These are phyloP conservation scores for Chrysanthemum seticuspe DNA, from an alignment of 129 eudicot species.

Conservation along the genomic window DNA sequence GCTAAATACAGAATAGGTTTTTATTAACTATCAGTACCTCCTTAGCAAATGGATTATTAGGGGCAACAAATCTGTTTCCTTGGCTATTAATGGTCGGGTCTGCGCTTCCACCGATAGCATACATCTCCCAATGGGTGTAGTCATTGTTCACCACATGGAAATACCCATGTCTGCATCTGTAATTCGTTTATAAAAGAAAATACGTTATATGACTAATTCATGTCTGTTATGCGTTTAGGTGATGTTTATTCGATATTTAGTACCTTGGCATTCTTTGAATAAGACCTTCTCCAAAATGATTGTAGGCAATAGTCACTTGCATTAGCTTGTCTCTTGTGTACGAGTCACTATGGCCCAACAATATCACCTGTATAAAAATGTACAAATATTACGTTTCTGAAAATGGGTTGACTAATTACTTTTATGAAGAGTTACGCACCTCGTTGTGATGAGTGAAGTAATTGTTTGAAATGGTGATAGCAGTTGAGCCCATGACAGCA, in stretches of 20 bases:
- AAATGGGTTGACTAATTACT: neutral
- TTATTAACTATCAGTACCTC: conserved; percentile 45
- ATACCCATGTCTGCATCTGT: conserved; percentile 95
- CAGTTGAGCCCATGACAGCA: conserved; percentile 95
- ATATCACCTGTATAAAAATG: conserved; percentile 64
- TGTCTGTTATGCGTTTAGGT: neutral
- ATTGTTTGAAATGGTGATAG: conserved; percentile 92
- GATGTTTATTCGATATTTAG: conserved; percentile 7
- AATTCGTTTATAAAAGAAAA: conserved; percentile 16
- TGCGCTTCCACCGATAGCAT: conserved; percentile 97
- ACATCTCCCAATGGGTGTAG: conserved; percentile 99
- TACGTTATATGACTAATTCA: neutral
- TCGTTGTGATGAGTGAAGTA: conserved; percentile 86
- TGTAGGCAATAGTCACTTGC: conserved; percentile 95
- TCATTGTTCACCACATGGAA: conserved; percentile 98
- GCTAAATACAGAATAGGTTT: neutral
- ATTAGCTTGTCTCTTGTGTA: conserved; percentile 75
- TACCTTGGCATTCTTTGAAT: conserved; percentile 98
- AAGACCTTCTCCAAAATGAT: conserved; percentile 93
- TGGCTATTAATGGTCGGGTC: conserved; percentile 89
- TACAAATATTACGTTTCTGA: neutral
- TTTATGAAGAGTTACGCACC: conserved; percentile 36
- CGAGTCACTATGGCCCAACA: conserved; percentile 88
- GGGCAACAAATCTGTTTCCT: conserved; percentile 88
- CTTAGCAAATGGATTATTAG: conserved; percentile 75